Evolutionary conservation across 208 protist genomes (phyloP).

Genomic region (Lotmaria passim): DNA sequence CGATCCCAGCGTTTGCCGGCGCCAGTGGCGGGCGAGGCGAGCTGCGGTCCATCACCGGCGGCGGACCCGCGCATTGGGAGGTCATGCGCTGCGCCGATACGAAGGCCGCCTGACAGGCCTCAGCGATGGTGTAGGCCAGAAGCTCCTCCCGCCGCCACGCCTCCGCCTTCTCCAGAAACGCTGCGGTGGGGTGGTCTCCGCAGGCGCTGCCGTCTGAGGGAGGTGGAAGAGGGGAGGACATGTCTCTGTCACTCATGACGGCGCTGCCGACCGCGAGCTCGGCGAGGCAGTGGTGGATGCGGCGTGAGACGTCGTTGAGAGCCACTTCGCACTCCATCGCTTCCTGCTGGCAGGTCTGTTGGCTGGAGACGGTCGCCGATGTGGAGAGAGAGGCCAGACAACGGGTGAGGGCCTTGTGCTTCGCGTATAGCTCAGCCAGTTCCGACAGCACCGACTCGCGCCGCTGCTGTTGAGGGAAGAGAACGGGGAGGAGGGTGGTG

Average conservation of each 20-base stretch:
- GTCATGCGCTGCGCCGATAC: neutral
- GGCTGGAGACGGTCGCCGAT: neutral
- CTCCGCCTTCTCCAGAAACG: neutral
- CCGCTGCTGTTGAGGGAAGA: neutral
- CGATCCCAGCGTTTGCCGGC: neutral
- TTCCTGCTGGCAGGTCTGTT: constrained; percentile 4
- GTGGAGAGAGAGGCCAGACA: constrained; percentile 7
- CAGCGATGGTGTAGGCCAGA: constrained; percentile 9
- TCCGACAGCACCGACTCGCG: constrained; percentile 18
- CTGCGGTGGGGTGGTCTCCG: no score
- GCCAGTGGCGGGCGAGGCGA: neutral
- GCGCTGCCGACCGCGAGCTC: constrained; percentile 10
- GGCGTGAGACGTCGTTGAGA: constrained; percentile 10
- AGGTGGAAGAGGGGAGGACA: no score
- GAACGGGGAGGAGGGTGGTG: neutral
- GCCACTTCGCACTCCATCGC: constrained; percentile 13
- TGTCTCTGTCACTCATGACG: neutral
- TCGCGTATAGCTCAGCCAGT: constrained; percentile 14
- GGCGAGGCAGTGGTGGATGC: constrained; percentile 13
- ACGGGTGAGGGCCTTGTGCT: constrained; percentile 4
- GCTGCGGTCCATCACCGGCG: neutral
- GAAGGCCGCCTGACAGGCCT: constrained; percentile 6
- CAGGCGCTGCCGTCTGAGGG: no score
- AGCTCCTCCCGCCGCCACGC: neutral
- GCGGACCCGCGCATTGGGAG: neutral